phyloP scores from a whole-genome alignment of 495 filamentous ascomycete genomes.

The Lasiosphaeria hispida region DNA sequence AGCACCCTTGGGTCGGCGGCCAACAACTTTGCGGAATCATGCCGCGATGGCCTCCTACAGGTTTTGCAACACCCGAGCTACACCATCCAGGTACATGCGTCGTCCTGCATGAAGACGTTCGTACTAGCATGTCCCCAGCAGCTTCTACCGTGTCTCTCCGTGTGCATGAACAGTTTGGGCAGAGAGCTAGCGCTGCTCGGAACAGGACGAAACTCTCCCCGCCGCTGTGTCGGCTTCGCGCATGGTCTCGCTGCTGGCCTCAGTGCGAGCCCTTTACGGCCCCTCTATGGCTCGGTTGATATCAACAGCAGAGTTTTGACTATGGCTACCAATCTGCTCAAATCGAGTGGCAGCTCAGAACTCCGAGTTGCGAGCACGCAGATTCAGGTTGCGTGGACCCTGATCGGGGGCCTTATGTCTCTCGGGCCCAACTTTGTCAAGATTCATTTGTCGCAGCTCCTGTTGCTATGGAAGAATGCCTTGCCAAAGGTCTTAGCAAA shows the following conservation, averaged over 20 bases:
- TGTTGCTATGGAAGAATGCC: constrained; percentile 97
- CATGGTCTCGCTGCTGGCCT: constrained; percentile 91
- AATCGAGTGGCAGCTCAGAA: constrained; percentile 88
- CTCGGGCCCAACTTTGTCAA: constrained; percentile 98
- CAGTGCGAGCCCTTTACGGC: constrained; percentile 81
- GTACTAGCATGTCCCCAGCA: constrained; percentile 89
- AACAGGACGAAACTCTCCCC: constrained; percentile 72
- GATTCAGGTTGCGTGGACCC: constrained; percentile 95
- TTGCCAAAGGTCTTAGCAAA: constrained; percentile 89
- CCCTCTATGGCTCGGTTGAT: constrained; percentile 92
- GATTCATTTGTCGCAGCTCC: constrained; percentile 91
- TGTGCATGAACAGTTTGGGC: constrained; percentile 93
- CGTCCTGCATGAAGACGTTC: constrained; percentile 80
- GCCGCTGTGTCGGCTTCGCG: constrained; percentile 86
- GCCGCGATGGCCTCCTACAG: constrained; percentile 84
- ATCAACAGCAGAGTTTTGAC: constrained; percentile 88
- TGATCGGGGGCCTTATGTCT: constrained; percentile 95
- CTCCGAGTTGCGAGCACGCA: constrained; percentile 89
- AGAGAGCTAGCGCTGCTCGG: constrained; percentile 78
- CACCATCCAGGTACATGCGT: constrained; percentile 86
- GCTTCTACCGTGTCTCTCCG: constrained; percentile 83
- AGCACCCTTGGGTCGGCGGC: constrained; percentile 78
- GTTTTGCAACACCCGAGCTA: constrained; percentile 94
- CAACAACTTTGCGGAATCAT: constrained; percentile 69
- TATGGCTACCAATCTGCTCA: constrained; percentile 87